Conservation (phyloP, 208 protist genomes). For the Blechomonas ayalai region DNA sequence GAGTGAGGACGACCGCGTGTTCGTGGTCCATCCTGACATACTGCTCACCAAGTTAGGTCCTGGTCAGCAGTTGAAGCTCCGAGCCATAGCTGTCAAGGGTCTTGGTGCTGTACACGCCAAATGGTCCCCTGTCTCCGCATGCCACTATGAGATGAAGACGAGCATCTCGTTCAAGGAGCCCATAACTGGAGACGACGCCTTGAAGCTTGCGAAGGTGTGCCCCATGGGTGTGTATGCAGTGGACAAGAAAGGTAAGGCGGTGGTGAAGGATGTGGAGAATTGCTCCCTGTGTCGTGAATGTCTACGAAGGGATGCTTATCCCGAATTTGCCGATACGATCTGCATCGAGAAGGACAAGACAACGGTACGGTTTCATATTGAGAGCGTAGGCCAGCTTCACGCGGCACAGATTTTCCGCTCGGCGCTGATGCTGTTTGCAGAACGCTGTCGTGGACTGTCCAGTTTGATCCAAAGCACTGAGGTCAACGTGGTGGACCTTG, state of each 20-base stretch:
- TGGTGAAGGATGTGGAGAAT: slow-evolving; percentile 77
- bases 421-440: slow-evolving; percentile 69
- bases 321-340: slow-evolving; percentile 37
- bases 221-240: slow-evolving; percentile 94
- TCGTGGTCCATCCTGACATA: slow-evolving; percentile 96
- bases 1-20: slow-evolving; percentile 60
- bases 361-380: slow-evolving; percentile 77
- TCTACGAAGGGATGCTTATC: slow-evolving; percentile 77
- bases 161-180: slow-evolving; percentile 76
- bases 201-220: slow-evolving; percentile 83
- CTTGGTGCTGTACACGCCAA: slow-evolving; percentile 97
- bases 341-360: slow-evolving; percentile 82
- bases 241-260: slow-evolving; percentile 27
- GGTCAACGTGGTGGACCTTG: slow-evolving; percentile 37
- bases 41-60: slow-evolving; percentile 96
- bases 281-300: slow-evolving; percentile 98
- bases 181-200: slow-evolving; percentile 66
- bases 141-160: slow-evolving; percentile 96
- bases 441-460: slow-evolving; percentile 60
- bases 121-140: slow-evolving; percentile 96
- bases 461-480: slow-evolving; percentile 65
- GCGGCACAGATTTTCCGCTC: slow-evolving; percentile 59
- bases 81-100: slow-evolving; percentile 92
- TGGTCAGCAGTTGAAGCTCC: slow-evolving; percentile 92
- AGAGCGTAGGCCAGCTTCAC: slow-evolving; percentile 82